These are phyloP conservation scores for Camptophora hylomeconis DNA, from an alignment of 2,329 filamentous ascomycete species.

Conservation along the genomic window DNA sequence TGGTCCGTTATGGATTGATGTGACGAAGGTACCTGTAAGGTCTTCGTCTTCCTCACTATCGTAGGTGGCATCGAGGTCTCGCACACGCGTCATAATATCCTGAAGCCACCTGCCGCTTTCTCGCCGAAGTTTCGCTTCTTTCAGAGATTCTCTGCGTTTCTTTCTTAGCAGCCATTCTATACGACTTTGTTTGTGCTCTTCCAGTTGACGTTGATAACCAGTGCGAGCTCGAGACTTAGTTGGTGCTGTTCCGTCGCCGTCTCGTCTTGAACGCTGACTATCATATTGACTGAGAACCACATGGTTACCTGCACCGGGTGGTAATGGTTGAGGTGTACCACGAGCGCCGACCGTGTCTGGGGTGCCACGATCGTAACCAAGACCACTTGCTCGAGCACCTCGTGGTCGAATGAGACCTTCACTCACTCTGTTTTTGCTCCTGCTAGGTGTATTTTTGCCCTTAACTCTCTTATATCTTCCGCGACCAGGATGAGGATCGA, in stretches of 20 bases:
- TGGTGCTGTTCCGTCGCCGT: constrained; percentile 21
- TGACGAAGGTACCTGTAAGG: too few relatives aligned
- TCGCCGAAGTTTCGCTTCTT: constrained; percentile 25
- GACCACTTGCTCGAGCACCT: constrained; percentile 32
- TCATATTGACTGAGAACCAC: constrained; percentile 28
- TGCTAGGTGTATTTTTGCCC: constrained; percentile 17
- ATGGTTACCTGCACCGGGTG: constrained; percentile 28
- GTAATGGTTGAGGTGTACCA: constrained; percentile 19
- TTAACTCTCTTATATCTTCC: constrained; percentile 26
- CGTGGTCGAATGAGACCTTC: constrained; percentile 22
- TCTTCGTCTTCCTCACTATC: constrained; percentile 32
- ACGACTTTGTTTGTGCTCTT: constrained; percentile 34
- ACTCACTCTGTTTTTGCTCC: constrained; percentile 16
- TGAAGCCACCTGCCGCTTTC: constrained; percentile 27
- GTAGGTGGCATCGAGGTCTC: constrained; percentile 30
- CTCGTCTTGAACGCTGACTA: constrained; percentile 9
- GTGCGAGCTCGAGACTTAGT: constrained; percentile 35
- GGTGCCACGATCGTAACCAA: constrained; percentile 18
- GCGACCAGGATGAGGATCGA: constrained; percentile 22
- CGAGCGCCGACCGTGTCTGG: constrained; percentile 13
- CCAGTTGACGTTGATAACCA: constrained; percentile 36
- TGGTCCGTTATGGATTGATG: too few relatives aligned
- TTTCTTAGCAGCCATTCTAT: constrained; percentile 34
- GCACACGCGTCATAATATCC: constrained; percentile 29
- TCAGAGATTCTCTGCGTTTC: constrained; percentile 26